Evolutionary conservation across 331 rosid species (phyloP).

Genomic region (Cydonia oblonga): DNA sequence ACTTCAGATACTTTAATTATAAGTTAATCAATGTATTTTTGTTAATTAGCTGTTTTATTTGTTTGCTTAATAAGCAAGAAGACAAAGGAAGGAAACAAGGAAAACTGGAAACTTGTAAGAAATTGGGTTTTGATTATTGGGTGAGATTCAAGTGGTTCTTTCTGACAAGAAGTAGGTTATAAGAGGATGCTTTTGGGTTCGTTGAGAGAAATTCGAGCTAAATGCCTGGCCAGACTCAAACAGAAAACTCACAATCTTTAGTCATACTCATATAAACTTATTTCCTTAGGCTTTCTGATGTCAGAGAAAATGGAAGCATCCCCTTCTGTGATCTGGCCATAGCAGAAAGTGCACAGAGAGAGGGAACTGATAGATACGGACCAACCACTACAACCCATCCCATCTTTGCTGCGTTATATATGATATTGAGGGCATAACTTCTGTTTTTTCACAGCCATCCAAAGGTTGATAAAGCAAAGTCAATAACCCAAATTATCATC

Average conservation of each 20-base stretch:
- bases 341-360: too few species aligned
- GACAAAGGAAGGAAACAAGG: conserved; percentile 2
- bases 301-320: not conserved
- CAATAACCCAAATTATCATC: too few species aligned
- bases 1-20: too few species aligned
- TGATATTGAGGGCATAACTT: too few species aligned
- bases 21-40: too few species aligned
- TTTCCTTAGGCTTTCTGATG: not conserved
- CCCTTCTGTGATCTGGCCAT: too few species aligned
- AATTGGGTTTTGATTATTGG: not conserved
- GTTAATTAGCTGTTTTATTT: not conserved
- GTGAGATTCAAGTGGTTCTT: not conserved
- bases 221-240: not conserved
- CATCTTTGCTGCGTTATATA: too few species aligned
- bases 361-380: too few species aligned
- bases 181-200: not conserved
- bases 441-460: too few species aligned
- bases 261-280: not conserved
- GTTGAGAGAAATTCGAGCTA: not conserved
- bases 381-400: too few species aligned
- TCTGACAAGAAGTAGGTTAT: not conserved
- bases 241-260: not conserved
- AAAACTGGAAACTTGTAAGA: not conserved
- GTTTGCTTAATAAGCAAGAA: not conserved
- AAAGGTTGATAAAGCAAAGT: too few species aligned